Percentiles rank a stretch among this genome's conserved stretches.
Evolutionary conservation across 2,329 filamentous ascomycete species (phyloP).

Genomic region (Moelleriella libera): DNA sequence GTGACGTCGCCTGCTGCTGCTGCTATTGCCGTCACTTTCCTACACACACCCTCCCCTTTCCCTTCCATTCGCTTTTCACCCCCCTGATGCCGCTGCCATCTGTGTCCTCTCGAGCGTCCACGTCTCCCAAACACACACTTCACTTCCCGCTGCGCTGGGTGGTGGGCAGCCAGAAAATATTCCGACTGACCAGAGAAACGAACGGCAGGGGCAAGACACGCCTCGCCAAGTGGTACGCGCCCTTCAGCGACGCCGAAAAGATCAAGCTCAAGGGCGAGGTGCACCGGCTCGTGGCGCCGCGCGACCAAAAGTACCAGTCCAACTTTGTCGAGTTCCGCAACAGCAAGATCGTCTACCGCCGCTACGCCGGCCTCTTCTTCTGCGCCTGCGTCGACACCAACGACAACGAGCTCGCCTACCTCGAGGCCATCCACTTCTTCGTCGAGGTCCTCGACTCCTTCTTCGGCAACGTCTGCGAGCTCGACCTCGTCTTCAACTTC

Average conservation of each 20-base stretch:
- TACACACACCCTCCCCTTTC: background rate
- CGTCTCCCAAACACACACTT: no score
- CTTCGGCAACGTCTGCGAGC: conserved; percentile 97
- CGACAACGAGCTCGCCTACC: conserved; percentile 92
- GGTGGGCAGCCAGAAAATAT: no score
- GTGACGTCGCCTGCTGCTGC: no score
- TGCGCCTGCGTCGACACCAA: conserved; percentile 98
- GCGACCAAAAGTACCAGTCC: conserved; percentile 98
- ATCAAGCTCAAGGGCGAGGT: conserved; percentile 98
- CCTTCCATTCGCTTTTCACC: background rate
- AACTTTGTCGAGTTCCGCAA: conserved; percentile 97
- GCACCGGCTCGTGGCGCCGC: conserved; percentile 90
- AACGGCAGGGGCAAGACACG: conserved; percentile 79
- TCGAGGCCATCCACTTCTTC: conserved; percentile 98
- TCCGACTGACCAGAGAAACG: no score
- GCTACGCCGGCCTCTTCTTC: conserved; percentile 97
- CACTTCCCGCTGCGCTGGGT: no score
- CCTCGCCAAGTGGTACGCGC: conserved; percentile 96
- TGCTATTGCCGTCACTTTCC: no score
- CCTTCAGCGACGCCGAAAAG: conserved; percentile 97
- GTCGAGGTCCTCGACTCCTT: conserved; percentile 97
- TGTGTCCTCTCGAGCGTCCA: no score
- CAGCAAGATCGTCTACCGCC: conserved; percentile 93
- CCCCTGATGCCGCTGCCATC: background rate
- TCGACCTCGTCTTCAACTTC: conserved; percentile 78